Evolutionary conservation across 352 stramenopile species (phyloP).

Genomic region (Plasmopara muralis): DNA sequence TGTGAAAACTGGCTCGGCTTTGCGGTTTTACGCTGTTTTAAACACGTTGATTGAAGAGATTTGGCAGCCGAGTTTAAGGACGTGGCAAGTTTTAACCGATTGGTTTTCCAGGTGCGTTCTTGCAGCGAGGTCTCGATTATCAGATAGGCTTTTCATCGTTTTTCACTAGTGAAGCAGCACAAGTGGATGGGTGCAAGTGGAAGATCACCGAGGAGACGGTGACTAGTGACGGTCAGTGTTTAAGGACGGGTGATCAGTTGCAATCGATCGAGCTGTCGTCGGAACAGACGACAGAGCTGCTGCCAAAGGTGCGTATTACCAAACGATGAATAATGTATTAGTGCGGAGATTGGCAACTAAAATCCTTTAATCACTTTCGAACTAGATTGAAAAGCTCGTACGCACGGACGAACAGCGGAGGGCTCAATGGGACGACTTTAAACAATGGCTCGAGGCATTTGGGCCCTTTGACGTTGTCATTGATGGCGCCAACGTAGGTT

Average conservation of each 20-base stretch:
- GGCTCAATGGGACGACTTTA: conserved; percentile 78
- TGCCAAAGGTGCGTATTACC: conserved; percentile 47
- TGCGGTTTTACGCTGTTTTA: conserved; percentile 53
- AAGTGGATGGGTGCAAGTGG: conserved; percentile 54
- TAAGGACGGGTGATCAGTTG: conserved; percentile 49
- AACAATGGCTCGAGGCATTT: conserved; percentile 60
- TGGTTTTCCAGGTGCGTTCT: conserved; percentile 60
- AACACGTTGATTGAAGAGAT: conserved; percentile 57
- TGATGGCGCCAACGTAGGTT: conserved; percentile 97
- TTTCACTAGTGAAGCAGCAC: conserved; percentile 45
- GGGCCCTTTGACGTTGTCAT: conserved; percentile 91
- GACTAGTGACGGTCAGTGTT: conserved; percentile 47
- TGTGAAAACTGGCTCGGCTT: conserved; percentile 24
- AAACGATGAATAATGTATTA: no score
- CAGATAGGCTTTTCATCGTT: conserved; percentile 3
- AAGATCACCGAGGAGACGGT: conserved; percentile 48
- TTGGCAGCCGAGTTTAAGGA: conserved; percentile 32
- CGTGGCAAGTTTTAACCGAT: conserved; percentile 58
- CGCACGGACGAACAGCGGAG: conserved; percentile 60
- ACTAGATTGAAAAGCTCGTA: conserved; percentile 74
- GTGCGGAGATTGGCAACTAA: conserved; percentile 13
- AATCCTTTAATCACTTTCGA: conserved; percentile 8
- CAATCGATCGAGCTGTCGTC: conserved; percentile 57
- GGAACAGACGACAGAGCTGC: conserved; percentile 35
- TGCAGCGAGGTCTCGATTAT: not conserved